Evolutionary conservation across 768 basidiomycete genomes (phyloP).

Genomic region (Serendipita sp.): DNA sequence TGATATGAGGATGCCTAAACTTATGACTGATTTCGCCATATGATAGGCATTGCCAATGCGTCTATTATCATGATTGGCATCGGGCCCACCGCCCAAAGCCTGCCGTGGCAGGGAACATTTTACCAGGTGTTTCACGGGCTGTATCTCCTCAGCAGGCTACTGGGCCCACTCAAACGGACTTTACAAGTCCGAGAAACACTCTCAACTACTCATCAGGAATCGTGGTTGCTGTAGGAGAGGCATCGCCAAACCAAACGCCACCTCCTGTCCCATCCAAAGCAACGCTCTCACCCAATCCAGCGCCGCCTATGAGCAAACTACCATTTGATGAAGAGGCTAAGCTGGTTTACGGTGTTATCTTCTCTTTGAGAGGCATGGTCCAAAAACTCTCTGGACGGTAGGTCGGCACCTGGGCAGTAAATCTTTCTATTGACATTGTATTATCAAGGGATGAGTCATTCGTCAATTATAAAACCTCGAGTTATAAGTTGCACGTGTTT

Average conservation of each 20-base stretch:
- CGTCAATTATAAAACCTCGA: constrained; percentile 74
- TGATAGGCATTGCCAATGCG: constrained; percentile 72
- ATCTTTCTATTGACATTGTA: constrained; percentile 4
- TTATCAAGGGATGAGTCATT: constrained; percentile 70
- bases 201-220: constrained; percentile 48
- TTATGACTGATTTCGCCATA: constrained; percentile 8
- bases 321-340: constrained; percentile 97
- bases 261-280: constrained; percentile 24
- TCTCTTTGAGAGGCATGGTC: constrained; percentile 85
- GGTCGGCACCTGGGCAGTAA: constrained; percentile 10
- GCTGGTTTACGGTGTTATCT: constrained; percentile 87
- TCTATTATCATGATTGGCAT: constrained; percentile 96
- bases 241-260: constrained; percentile 19
- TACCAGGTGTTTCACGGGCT: constrained; percentile 65
- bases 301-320: constrained; percentile 37
- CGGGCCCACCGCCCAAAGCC: constrained; percentile 56
- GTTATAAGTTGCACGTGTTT: constrained; percentile 86
- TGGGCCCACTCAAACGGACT: constrained; percentile 23
- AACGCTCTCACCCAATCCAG: constrained; percentile 22
- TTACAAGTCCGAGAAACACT: constrained; percentile 49
- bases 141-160: constrained; percentile 27
- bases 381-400: constrained; percentile 84
- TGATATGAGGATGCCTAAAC: background rate
- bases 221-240: constrained; percentile 44
- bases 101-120: constrained; percentile 49